Percentiles rank a stretch among this genome's conserved stretches.
Conservation (phyloP, 768 basidiomycete species). For the Tricholoma matsutake region DNA sequence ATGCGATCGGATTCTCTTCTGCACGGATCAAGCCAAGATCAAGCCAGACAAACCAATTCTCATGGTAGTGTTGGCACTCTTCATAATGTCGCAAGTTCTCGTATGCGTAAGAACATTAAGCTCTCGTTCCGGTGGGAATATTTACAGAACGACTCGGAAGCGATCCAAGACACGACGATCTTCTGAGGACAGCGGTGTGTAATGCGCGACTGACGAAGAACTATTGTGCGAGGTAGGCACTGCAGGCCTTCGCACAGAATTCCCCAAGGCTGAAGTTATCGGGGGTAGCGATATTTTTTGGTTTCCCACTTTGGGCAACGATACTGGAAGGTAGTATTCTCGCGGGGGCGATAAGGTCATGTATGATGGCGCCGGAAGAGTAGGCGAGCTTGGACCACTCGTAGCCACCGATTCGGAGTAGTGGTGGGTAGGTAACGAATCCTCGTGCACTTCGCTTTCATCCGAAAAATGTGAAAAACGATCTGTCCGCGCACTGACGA, state of each 20-base stretch:
- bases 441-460: constrained; percentile 40
- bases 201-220: constrained; percentile 9
- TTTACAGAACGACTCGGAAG: constrained; percentile 49
- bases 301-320: constrained; percentile 4
- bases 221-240: constrained; percentile 11
- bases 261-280: constrained; percentile 10
- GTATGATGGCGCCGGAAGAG: constrained; percentile 17
- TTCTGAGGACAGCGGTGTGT: constrained; percentile 49
- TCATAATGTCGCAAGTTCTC: not conserved
- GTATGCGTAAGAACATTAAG: not conserved
- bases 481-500: constrained; percentile 38
- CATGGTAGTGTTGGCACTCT: not conserved
- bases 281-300: constrained; percentile 19
- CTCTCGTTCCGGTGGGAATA: not conserved
- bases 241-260: constrained; percentile 5
- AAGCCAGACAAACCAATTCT: not conserved
- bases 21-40: not conserved
- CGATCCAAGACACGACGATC: constrained; percentile 57
- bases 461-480: constrained; percentile 45
- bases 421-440: constrained; percentile 20
- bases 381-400: constrained; percentile 7
- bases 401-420: constrained; percentile 12
- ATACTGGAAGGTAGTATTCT: constrained; percentile 9
- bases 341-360: constrained; percentile 10
- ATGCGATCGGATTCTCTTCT: not conserved